Percentiles rank a stretch among this genome's conserved stretches.
Conservation (phyloP, 352 stramenopile species). For the Pythium aphanidermatum region DNA sequence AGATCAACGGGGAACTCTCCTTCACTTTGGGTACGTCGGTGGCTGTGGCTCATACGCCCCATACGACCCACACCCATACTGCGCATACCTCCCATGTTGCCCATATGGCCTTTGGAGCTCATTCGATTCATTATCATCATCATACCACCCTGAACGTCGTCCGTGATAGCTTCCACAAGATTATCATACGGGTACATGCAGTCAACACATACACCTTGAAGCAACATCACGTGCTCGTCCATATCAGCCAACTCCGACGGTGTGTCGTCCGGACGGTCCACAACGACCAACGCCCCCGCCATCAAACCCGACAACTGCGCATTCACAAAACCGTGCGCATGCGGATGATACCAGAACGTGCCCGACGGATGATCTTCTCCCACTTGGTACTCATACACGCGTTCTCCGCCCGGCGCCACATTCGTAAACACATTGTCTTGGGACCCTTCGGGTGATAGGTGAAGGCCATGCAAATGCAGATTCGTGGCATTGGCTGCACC, state of each 20-base stretch:
- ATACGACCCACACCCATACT: no score
- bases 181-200: slow-evolving; percentile 50
- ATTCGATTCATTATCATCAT: no score
- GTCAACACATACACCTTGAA: slow-evolving; percentile 63
- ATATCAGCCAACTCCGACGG: slow-evolving; percentile 38
- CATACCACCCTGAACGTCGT: slow-evolving; percentile 44
- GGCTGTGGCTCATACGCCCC: no score
- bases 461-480: slow-evolving; percentile 78
- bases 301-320: slow-evolving; percentile 74
- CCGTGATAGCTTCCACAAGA: slow-evolving; percentile 32
- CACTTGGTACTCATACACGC: slow-evolving; percentile 47
- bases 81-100: no score
- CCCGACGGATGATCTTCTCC: slow-evolving; percentile 58
- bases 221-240: slow-evolving; percentile 37
- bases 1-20: no score
- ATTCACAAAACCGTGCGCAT: slow-evolving; percentile 72
- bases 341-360: slow-evolving; percentile 82
- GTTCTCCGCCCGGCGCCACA: slow-evolving; percentile 38
- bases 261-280: slow-evolving; percentile 41
- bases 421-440: slow-evolving; percentile 73
- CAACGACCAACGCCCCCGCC: slow-evolving; percentile 56
- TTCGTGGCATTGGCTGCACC: slow-evolving; percentile 66
- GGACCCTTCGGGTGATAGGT: slow-evolving; percentile 73
- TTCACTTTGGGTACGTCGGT: no score
- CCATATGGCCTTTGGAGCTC: no score